phyloP scores from a whole-genome alignment of 495 filamentous ascomycete genomes.

The Aspergillus egyptiacus region DNA sequence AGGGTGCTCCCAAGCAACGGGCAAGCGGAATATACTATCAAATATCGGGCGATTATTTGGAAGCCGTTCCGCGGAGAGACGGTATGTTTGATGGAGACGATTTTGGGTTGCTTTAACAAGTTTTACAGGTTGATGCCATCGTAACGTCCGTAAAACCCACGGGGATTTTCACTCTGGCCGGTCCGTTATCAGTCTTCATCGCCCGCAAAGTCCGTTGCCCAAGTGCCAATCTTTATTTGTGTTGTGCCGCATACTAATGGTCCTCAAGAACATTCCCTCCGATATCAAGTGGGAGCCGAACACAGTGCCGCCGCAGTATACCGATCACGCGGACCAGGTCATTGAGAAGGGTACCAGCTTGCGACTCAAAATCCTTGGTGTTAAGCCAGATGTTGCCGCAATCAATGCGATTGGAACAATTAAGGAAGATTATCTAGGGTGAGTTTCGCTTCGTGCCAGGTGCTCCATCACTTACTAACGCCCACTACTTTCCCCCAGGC shows the following conservation, averaged over 20 bases:
- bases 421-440: slow-evolving; percentile 71
- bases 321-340: slow-evolving; percentile 81
- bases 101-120: background rate
- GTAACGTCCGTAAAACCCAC: slow-evolving; percentile 83
- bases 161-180: slow-evolving; percentile 88
- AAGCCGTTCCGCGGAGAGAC: slow-evolving; percentile 94
- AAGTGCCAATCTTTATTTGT: background rate
- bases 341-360: slow-evolving; percentile 92
- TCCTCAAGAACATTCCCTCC: slow-evolving; percentile 72
- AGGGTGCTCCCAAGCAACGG: slow-evolving; percentile 85
- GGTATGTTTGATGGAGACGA: slow-evolving; percentile 47
- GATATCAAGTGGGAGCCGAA: slow-evolving; percentile 93
- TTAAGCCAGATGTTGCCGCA: slow-evolving; percentile 81
- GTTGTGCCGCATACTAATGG: slow-evolving; percentile 16
- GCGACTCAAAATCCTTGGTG: slow-evolving; percentile 87
- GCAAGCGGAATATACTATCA: slow-evolving; percentile 87
- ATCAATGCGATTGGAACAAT: slow-evolving; percentile 98
- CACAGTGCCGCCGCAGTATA: slow-evolving; percentile 76
- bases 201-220: slow-evolving; percentile 64
- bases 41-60: slow-evolving; percentile 95
- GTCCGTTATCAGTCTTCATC: slow-evolving; percentile 84
- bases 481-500: slow-evolving; percentile 20
- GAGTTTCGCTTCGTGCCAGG: slow-evolving; percentile 11
- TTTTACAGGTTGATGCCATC: slow-evolving; percentile 74
- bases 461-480: slow-evolving; percentile 3